Evolutionary conservation across 768 basidiomycete species (phyloP), one percentile per base, ranked within the genome.

Genomic region (Chiua virens): DNA sequence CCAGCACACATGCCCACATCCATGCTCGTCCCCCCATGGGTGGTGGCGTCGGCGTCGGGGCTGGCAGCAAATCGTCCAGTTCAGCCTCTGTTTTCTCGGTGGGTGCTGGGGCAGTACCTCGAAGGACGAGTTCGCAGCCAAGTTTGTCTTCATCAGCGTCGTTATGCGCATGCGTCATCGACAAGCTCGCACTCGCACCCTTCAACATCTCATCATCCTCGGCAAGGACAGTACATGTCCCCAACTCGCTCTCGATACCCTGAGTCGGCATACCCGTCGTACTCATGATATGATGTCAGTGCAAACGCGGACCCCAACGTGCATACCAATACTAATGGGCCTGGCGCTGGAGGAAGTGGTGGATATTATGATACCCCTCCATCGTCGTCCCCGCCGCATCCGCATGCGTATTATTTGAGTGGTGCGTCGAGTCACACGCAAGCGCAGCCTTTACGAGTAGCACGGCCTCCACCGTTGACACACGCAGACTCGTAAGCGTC

Each of bases 251-350:
- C 68, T 28, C 66, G 66, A 25, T 70, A 58, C 45, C 47, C 62
- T 18, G 42, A 36, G 22, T 52, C 63, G 25, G 35, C 59, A 5
- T 67, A 70, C 20, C 54, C 65, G 1, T 57, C 69, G 8, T 68
- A 70, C 18, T 45, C 66, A 10, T 61, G 56, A 11, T 68, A 64
- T 8, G 59, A 65, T 54, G 48, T 69, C 56, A 34, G 68, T 70
- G 47, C 66, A 7, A 61, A 41, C 15, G 8, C 58, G 15, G 62
- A 41, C 59, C 53, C 45, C 42, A 59, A 44, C 40, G 46, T 41
- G 48, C 59, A 49, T 20, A 17, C 48, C 22, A 48, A 27, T 5
- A 5, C 42, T 15, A 59, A 37, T 5, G 61, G 59, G 13, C 39
- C 53, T 22, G 58, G 41, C 30, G 27, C 51, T 3, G 40, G 52